These are phyloP conservation scores for Annulohypoxylon maeteangense DNA, from an alignment of 495 filamentous ascomycete species.

Conservation along the genomic window DNA sequence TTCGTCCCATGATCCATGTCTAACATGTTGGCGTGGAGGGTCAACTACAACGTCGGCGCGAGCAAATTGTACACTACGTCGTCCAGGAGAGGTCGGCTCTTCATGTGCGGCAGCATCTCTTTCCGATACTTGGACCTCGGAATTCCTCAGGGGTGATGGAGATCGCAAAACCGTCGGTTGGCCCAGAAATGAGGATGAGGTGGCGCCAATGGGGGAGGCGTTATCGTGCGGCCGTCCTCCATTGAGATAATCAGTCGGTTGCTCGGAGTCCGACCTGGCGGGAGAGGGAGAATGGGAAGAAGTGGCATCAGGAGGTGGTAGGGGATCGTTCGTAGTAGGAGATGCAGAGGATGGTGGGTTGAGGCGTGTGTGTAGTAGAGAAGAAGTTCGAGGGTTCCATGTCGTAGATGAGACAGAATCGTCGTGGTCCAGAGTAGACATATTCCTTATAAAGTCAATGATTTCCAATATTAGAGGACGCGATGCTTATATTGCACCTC, in stretches of 20 bases:
- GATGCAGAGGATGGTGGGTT: constrained; percentile 31
- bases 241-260: constrained; percentile 58
- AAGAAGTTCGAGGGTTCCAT: constrained; percentile 35
- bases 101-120: constrained; percentile 30
- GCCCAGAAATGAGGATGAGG: constrained; percentile 14
- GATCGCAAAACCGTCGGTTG: constrained; percentile 32
- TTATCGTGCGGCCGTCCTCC: constrained; percentile 52
- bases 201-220: constrained; percentile 37
- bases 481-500: constrained; percentile 20
- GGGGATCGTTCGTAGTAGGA: constrained; percentile 4
- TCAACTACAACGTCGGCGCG: constrained; percentile 59
- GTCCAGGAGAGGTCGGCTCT: constrained; percentile 51
- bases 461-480: background rate
- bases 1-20: constrained; percentile 66
- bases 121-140: constrained; percentile 12
- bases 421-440: constrained; percentile 46
- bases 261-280: constrained; percentile 36
- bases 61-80: constrained; percentile 74
- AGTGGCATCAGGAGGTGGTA: constrained; percentile 28
- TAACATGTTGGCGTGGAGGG: constrained; percentile 57
- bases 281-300: constrained; percentile 30
- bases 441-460: constrained; percentile 21
- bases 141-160: constrained; percentile 31
- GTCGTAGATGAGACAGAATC: constrained; percentile 48
- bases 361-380: constrained; percentile 23